These are phyloP conservation scores for Angophora floribunda DNA, from an alignment of 345 rosid species.

Conservation along the genomic window DNA sequence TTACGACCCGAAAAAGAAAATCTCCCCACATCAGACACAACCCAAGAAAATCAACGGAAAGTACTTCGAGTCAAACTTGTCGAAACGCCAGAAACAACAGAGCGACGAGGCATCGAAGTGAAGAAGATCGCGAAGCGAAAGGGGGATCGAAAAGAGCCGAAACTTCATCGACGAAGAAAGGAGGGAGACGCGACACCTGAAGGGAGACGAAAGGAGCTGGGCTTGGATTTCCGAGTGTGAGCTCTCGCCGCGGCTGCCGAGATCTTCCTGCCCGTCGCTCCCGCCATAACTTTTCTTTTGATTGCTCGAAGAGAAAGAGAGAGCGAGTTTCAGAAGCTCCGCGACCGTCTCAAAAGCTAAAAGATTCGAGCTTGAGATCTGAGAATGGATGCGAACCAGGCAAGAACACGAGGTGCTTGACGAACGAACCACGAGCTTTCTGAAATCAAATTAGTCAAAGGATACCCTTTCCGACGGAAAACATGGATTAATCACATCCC, in stretches of 20 bases:
- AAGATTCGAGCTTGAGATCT: neutral
- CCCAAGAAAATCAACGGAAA: neutral
- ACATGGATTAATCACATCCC: neutral
- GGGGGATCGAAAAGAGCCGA: neutral
- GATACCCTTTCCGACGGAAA: neutral
- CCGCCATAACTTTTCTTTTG: neutral
- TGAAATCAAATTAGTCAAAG: neutral
- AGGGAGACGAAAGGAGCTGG: neutral
- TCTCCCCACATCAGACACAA: neutral
- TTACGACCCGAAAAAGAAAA: neutral
- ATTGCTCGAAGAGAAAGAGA: neutral
- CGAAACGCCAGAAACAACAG: neutral
- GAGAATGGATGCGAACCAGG: neutral
- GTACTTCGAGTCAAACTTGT: neutral
- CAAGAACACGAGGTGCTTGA: neutral
- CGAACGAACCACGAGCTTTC: neutral
- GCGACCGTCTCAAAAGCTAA: neutral
- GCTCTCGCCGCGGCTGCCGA: constrained; percentile 14
- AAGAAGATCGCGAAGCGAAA: neutral
- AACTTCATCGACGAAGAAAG: neutral
- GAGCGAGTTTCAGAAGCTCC: neutral
- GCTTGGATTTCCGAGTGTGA: constrained; percentile 9
- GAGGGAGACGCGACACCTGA: neutral
- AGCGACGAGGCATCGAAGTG: neutral
- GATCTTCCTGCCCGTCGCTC: constrained; percentile 3